These are phyloP conservation scores for Backusella sp. DNA, from an alignment of 192 early-diverging fungal species.

Conservation along the genomic window DNA sequence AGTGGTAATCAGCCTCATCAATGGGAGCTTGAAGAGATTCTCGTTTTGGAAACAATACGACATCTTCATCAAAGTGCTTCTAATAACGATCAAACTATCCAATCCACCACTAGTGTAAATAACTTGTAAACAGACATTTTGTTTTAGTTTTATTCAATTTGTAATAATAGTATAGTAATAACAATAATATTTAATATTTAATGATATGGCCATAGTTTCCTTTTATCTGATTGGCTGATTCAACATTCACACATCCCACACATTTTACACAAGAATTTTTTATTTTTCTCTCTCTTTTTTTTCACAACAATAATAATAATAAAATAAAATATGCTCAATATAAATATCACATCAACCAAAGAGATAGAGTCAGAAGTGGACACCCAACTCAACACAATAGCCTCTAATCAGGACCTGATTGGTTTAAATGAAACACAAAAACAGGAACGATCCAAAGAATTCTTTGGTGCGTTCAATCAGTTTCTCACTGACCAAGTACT, in stretches of 20 bases:
- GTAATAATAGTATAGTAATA: neutral
- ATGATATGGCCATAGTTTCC: neutral
- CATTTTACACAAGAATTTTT: neutral
- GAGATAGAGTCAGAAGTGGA: neutral
- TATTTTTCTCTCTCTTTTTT: neutral
- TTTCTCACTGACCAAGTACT: neutral
- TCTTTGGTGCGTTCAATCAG: neutral
- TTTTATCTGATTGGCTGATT: neutral
- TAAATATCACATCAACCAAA: neutral
- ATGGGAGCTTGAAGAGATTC: conserved; percentile 83
- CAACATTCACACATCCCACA: neutral
- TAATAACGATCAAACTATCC: neutral
- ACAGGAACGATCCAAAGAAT: conserved; percentile 4
- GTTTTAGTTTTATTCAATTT: neutral
- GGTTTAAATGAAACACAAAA: neutral
- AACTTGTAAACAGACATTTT: neutral
- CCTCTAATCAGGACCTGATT: neutral
- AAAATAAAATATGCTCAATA: conserved; percentile 1
- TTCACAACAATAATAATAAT: neutral
- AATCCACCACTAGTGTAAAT: neutral
- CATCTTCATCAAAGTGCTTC: neutral
- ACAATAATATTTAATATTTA: neutral
- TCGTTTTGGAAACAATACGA: conserved; percentile 90
- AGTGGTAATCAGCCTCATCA: conserved; percentile 64
- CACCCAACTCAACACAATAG: neutral